These are phyloP conservation scores for Lactarius indigo DNA, from an alignment of 768 basidiomycete species.

Conservation along the genomic window DNA sequence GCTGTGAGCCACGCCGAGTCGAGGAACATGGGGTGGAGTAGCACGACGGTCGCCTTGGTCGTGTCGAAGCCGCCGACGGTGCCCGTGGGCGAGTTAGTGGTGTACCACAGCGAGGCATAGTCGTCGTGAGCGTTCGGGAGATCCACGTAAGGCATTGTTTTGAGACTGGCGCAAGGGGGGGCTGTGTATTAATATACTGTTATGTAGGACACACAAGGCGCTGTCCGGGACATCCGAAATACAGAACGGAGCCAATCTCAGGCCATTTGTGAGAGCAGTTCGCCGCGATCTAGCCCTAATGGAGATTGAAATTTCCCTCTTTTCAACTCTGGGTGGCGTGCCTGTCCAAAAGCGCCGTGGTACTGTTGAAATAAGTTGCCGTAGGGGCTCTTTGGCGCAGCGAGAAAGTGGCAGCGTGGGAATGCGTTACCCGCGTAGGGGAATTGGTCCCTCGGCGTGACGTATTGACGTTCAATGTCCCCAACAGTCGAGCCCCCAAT, in stretches of 20 bases:
- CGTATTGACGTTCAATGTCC: too few species aligned
- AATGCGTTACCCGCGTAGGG: too few species aligned
- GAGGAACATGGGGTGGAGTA: constrained; percentile 30
- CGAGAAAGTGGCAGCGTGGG: too few species aligned
- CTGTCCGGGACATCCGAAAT: not conserved
- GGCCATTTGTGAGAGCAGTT: not conserved
- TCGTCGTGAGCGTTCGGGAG: constrained; percentile 21
- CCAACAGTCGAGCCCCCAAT: too few species aligned
- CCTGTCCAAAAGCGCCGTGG: too few species aligned
- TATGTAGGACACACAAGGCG: not conserved
- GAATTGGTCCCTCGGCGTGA: too few species aligned
- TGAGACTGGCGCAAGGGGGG: not conserved
- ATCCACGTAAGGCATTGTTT: constrained; percentile 26
- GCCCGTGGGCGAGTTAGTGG: constrained; percentile 29
- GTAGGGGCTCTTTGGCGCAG: too few species aligned
- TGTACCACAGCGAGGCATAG: constrained; percentile 31
- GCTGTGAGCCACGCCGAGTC: constrained; percentile 29
- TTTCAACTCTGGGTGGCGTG: too few species aligned
- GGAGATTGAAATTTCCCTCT: too few species aligned
- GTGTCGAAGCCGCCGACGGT: constrained; percentile 28
- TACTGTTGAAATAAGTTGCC: too few species aligned
- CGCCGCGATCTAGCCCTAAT: too few species aligned
- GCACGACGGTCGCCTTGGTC: constrained; percentile 28
- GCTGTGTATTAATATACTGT: not conserved
- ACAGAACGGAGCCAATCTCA: not conserved